Conservation (phyloP, 1,139 yeast species). For the Suhomyces bolitotheri region DNA sequence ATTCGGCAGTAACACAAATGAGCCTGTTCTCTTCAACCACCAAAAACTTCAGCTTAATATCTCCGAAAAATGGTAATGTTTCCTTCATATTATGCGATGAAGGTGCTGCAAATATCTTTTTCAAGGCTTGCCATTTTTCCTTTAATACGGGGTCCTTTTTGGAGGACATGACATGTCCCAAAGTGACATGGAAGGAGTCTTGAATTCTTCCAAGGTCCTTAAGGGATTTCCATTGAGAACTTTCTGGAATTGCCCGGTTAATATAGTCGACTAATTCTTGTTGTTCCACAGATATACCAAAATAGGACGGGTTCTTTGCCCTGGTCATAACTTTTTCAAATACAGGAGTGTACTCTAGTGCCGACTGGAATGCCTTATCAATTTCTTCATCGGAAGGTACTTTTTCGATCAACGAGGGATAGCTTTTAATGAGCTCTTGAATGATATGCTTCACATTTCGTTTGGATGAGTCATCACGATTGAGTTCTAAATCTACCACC, state of each 20-base stretch:
- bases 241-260: constrained; percentile 14
- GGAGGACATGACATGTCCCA: constrained; percentile 53
- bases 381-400: constrained; percentile 47
- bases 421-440: constrained; percentile 34
- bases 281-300: constrained; percentile 28
- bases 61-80: constrained; percentile 28
- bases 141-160: constrained; percentile 25
- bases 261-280: constrained; percentile 7
- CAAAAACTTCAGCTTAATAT: constrained; percentile 43
- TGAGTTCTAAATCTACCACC: constrained; percentile 45
- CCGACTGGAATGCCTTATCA: constrained; percentile 44
- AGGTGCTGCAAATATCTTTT: constrained; percentile 13
- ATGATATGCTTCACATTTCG: constrained; percentile 52
- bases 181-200: constrained; percentile 70
- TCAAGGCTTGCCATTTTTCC: constrained; percentile 26
- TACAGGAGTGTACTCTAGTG: constrained; percentile 54
- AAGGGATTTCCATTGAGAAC: constrained; percentile 31
- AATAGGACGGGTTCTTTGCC: constrained; percentile 22
- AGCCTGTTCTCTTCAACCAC: constrained; percentile 52
- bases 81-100: constrained; percentile 11
- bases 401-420: constrained; percentile 45
- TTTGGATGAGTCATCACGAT: constrained; percentile 47
- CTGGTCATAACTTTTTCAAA: constrained; percentile 38
- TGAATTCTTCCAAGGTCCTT: constrained; percentile 58
- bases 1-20: constrained; percentile 56